Percentiles rank a stretch among this genome's conserved stretches.
These are phyloP conservation scores for Phytophthora capsici DNA, from an alignment of 352 stramenopile species.

Conservation along the genomic window DNA sequence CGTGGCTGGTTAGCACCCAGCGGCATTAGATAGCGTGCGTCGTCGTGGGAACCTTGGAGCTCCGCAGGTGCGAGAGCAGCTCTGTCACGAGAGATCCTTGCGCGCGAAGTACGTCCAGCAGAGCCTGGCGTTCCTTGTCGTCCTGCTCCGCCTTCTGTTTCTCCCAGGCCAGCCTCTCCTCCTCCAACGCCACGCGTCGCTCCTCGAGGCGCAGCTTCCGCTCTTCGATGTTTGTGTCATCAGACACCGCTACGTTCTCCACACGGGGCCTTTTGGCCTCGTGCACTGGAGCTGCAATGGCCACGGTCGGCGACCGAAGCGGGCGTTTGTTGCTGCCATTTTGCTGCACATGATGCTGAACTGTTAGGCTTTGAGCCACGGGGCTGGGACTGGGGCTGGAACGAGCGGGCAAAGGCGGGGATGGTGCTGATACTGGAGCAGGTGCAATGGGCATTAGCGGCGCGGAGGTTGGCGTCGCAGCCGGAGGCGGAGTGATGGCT, in stretches of 20 bases:
- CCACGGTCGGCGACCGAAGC: conserved; percentile 5
- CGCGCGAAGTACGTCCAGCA: conserved; percentile 45
- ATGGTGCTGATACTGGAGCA: conserved; percentile 11
- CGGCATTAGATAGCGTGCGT: conserved; percentile 13
- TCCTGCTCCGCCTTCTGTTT: conserved; percentile 41
- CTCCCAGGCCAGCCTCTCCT: conserved; percentile 44
- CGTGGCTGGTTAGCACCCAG: neutral
- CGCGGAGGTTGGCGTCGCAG: neutral
- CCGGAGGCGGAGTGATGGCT: conserved; percentile 10
- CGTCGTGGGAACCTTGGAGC: conserved; percentile 13
- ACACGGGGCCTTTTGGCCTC: conserved; percentile 30
- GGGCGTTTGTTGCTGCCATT: conserved; percentile 40
- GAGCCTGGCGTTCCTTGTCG: conserved; percentile 36
- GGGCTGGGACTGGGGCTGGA: conserved; percentile 22
- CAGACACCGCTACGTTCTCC: conserved; percentile 12
- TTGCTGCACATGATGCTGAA: conserved; percentile 29
- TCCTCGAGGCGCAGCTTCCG: conserved; percentile 42
- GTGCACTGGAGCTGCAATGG: conserved; percentile 9
- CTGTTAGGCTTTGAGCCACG: conserved; percentile 8
- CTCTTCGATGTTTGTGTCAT: conserved; percentile 32
- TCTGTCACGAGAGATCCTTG: conserved; percentile 44
- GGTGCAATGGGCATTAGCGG: conserved; percentile 41
- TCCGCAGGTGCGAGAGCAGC: conserved; percentile 36
- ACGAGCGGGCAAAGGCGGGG: conserved; percentile 4
- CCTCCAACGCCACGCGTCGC: conserved; percentile 40